Evolutionary conservation across 352 stramenopile species (phyloP).

Genomic region (Phytophthora tentaculata): DNA sequence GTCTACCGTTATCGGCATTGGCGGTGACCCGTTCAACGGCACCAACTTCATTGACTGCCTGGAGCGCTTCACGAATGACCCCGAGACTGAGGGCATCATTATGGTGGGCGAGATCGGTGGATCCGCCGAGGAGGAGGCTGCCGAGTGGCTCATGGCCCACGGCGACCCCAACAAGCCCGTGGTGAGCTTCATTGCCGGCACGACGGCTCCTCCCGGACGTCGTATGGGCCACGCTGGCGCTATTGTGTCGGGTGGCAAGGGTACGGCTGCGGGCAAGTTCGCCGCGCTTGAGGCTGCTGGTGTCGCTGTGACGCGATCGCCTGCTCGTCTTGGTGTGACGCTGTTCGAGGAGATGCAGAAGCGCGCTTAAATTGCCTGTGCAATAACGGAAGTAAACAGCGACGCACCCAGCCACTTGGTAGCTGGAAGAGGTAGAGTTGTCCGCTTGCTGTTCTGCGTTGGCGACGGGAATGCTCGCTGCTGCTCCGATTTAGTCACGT

Average conservation of each 20-base stretch:
- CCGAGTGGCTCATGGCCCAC: conserved; percentile 98
- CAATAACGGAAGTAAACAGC: conserved; percentile 19
- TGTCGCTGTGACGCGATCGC: conserved; percentile 96
- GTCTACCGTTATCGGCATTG: conserved; percentile 99
- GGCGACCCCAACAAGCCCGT: conserved; percentile 99
- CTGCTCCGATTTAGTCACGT: conserved; percentile 33
- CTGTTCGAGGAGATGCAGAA: conserved; percentile 97
- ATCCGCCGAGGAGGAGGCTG: conserved; percentile 97
- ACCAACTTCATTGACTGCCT: conserved; percentile 99
- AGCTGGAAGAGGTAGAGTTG: conserved; percentile 32
- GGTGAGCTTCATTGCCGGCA: conserved; percentile 99
- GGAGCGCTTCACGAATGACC: conserved; percentile 99
- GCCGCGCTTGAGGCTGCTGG: conserved; percentile 94
- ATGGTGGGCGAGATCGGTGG: conserved; percentile 99
- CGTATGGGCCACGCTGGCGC: conserved; percentile 99
- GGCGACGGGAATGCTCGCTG: conserved; percentile 3
- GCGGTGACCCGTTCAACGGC: conserved; percentile 99
- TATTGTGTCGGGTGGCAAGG: conserved; percentile 99
- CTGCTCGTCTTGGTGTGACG: conserved; percentile 95
- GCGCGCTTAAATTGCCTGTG: conserved; percentile 44
- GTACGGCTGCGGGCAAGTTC: conserved; percentile 98
- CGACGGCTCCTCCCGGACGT: conserved; percentile 97
- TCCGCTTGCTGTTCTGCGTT: conserved; percentile 6
- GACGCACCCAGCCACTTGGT: conserved; percentile 34
- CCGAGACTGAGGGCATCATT: conserved; percentile 99